Evolutionary conservation across 805 yeast genomes (phyloP).

Genomic region (Yarrowia sp.): DNA sequence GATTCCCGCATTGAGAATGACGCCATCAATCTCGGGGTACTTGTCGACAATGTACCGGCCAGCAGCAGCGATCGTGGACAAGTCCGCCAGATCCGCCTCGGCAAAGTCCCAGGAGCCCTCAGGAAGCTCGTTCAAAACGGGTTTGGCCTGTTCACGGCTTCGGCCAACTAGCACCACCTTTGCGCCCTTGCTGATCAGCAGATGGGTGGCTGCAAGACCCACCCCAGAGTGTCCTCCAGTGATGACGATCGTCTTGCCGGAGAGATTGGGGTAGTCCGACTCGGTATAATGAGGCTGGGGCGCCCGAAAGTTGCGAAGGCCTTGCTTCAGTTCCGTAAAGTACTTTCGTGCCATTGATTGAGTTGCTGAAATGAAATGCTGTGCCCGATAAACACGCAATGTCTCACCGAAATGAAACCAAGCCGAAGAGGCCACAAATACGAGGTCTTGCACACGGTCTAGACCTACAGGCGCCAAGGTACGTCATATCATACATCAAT

Average conservation of each 20-base stretch:
- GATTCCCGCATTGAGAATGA: slow-evolving; percentile 56
- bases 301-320: not conserved
- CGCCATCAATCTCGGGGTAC: slow-evolving; percentile 1
- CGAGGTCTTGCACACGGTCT: too few relatives aligned
- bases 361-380: too few relatives aligned
- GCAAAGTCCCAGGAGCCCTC: slow-evolving; percentile 9
- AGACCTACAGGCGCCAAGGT: too few relatives aligned
- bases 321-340: not conserved
- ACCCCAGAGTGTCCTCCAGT: slow-evolving; percentile 15
- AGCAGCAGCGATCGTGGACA: not conserved
- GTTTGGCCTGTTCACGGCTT: not conserved
- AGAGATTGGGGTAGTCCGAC: not conserved
- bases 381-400: too few relatives aligned
- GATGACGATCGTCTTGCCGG: slow-evolving; percentile 8
- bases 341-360: not conserved
- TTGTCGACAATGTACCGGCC: not conserved
- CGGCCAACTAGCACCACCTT: slow-evolving; percentile 4
- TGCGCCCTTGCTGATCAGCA: not conserved
- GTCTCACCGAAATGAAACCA: too few relatives aligned
- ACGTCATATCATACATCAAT: slow-evolving; percentile 12
- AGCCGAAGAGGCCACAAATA: too few relatives aligned
- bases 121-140: not conserved
- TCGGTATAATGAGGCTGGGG: not conserved
- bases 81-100: not conserved
- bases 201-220: not conserved